Conservation (phyloP, 345 rosid genomes). For the Firmiana major region DNA sequence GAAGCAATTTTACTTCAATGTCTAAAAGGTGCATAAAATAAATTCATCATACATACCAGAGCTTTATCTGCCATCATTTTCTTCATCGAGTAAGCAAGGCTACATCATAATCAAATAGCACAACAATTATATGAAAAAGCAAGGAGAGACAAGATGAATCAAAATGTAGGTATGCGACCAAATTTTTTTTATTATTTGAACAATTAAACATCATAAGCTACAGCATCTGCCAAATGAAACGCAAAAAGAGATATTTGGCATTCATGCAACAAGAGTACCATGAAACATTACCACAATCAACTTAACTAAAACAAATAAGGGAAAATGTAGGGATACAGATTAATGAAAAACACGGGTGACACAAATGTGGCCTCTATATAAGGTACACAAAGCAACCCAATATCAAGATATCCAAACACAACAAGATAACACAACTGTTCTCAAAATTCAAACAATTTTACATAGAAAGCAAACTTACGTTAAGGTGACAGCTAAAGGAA, state of each 20-base stretch:
- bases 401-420: background rate
- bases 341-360: background rate
- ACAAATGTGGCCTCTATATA: background rate
- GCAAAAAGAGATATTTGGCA: background rate
- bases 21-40: background rate
- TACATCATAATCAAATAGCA: slow-evolving; percentile 25
- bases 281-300: background rate
- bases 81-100: slow-evolving; percentile 96
- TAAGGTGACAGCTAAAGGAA: slow-evolving; percentile 94
- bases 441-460: background rate
- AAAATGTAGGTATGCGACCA: background rate
- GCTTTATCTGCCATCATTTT: slow-evolving; percentile 99
- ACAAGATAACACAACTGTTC: background rate
- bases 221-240: background rate
- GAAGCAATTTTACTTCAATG: background rate
- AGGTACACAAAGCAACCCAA: background rate
- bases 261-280: background rate
- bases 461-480: slow-evolving; percentile 52
- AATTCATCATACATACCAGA: slow-evolving; percentile 49
- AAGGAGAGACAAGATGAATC: background rate
- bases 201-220: background rate
- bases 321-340: background rate
- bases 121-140: background rate
- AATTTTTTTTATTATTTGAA: background rate
- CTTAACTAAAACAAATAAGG: background rate